phyloP scores from a whole-genome alignment of 2,329 filamentous ascomycete species.

The Allantophomopsis lycopodina region DNA sequence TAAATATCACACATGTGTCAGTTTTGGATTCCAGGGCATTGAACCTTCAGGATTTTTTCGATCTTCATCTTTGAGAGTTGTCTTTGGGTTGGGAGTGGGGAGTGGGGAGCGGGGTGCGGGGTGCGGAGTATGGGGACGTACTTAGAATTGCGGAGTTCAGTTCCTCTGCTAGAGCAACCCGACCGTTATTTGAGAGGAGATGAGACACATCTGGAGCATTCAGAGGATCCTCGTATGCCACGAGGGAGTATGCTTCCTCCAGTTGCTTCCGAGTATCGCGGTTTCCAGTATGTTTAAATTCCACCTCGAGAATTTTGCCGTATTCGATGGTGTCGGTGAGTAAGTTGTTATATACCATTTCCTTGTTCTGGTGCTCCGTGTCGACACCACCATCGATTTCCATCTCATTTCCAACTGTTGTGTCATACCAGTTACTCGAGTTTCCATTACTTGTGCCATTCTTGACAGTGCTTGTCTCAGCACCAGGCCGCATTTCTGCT shows the following conservation, averaged over 20 bases:
- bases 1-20: constrained; percentile 21
- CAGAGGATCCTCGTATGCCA: constrained; percentile 75
- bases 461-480: constrained; percentile 14
- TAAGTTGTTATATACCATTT: constrained; percentile 25
- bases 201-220: constrained; percentile 62
- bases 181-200: constrained; percentile 61
- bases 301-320: constrained; percentile 61
- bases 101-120: too few species aligned
- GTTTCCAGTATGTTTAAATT: constrained; percentile 61
- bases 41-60: too few species aligned
- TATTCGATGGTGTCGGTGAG: constrained; percentile 63
- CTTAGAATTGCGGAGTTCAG: constrained; percentile 86
- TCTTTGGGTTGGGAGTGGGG: too few species aligned
- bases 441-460: constrained; percentile 23
- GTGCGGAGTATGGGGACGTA: constrained; percentile 38
- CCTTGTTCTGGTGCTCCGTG: constrained; percentile 24
- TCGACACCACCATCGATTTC: constrained; percentile 41
- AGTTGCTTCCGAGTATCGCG: constrained; percentile 61
- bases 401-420: constrained; percentile 25
- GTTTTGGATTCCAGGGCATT: too few species aligned
- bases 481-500: constrained; percentile 40
- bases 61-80: too few species aligned
- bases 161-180: constrained; percentile 77
- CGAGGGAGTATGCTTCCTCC: constrained; percentile 72
- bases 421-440: constrained; percentile 21